Base-by-base conservation (phyloP, 805 yeast genomes). In the Komagataella ulmi region DNA sequence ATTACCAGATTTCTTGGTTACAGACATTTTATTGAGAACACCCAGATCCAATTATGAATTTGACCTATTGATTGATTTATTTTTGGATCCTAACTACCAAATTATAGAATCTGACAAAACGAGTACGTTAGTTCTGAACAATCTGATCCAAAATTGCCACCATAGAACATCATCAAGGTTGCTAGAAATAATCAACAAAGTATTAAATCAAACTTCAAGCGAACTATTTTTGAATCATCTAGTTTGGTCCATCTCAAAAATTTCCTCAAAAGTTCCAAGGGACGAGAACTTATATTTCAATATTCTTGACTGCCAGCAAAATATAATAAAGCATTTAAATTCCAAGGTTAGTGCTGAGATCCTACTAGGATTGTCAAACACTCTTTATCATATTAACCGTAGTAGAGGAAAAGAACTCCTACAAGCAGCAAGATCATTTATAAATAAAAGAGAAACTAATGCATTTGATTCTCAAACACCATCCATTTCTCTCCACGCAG, bases 211-310 rank as follows among this genome's bases (percentile, higher is more conserved):
- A 45, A 45, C 23, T 45, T 18, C 47, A 45, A 45, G 12, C 23
- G 23, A 18, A 12, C 23, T 14, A 18, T 18, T 45, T 51, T 51
- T 48, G 49, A 53, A 7, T 52, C 53, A 3, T 59, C 65, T 60
- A n/a, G 68, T 68, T 7, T 54, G 68, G 36, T 53, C 55, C 2
- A 45, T 65, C 6, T 61, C 57, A 18, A 21, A 36, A 1, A 45
- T 52, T 17, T 36, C 24, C 7, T 18, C 23, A 7, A 5, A 19
- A n/a, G 40, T 8, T 21, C 7, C 24, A 57, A 44, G 59, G 65
- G 2, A 52, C 56, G n/a, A 55, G 54, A 44, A 19, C 65, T 14
- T 30, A 8, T 30, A 30, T 30, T 14, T 30, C 5, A 30, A 30
- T 30, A 30, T 30, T 14, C 40, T 30, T 30, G 40, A 30, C 10